A percentile compares a stretch with the other conserved stretches of the same genome.
Conservation (phyloP, 2,329 filamentous ascomycete genomes). For the Venturia asperata region DNA sequence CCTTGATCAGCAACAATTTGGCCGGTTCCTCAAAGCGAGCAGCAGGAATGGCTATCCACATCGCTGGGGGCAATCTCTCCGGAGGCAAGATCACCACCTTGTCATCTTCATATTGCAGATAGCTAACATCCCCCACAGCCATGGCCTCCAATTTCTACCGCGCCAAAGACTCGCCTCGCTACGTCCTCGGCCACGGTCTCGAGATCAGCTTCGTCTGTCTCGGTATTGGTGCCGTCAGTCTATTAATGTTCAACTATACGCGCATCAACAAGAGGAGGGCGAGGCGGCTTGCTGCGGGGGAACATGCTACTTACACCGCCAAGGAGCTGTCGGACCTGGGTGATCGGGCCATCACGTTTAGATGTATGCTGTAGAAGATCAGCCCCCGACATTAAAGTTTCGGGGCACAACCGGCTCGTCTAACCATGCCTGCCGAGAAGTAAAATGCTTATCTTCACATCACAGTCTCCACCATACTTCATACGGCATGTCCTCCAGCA, state of each 20-base stretch:
- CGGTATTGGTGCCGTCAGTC: constrained; percentile 40
- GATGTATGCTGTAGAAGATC: constrained; percentile 47
- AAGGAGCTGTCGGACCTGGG: constrained; percentile 53
- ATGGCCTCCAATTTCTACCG: constrained; percentile 70
- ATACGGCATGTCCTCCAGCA: too few relatives aligned
- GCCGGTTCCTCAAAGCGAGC: constrained; percentile 48
- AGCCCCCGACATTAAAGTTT: too few relatives aligned
- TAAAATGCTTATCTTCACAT: too few relatives aligned
- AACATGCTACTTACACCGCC: constrained; percentile 37
- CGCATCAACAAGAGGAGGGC: constrained; percentile 52
- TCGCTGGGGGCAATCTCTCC: constrained; percentile 40
- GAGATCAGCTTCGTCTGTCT: constrained; percentile 45
- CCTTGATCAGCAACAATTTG: constrained; percentile 48
- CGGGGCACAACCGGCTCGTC: too few relatives aligned
- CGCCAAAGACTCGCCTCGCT: constrained; percentile 41
- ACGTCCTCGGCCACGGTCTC: constrained; percentile 45
- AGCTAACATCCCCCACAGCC: constrained; percentile 33
- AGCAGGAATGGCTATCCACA: constrained; percentile 44
- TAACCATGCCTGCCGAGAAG: too few relatives aligned
- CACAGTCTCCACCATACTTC: too few relatives aligned
- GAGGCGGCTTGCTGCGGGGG: constrained; percentile 30
- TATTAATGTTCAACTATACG: constrained; percentile 46
- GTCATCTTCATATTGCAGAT: too few relatives aligned
- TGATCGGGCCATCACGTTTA: constrained; percentile 56
- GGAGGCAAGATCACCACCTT: constrained; percentile 18